phyloP scores from a whole-genome alignment of 352 stramenopile species.

The Globisporangium emineosum region DNA sequence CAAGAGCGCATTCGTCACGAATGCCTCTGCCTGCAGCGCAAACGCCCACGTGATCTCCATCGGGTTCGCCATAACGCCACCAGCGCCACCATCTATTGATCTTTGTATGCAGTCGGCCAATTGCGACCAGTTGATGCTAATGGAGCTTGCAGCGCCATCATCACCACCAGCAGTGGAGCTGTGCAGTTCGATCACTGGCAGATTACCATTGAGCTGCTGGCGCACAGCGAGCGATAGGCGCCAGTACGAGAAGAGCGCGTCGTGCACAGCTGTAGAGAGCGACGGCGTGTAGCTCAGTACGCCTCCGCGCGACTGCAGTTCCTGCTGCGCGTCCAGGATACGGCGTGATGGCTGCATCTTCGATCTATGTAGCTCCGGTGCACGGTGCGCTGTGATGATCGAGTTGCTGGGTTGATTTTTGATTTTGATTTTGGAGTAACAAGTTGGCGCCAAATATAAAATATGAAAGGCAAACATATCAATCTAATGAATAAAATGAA shows the following conservation, averaged over 20 bases:
- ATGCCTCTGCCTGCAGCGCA: conserved; percentile 32
- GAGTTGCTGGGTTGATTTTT: not conserved
- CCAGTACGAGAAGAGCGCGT: conserved; percentile 54
- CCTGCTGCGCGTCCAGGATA: conserved; percentile 4
- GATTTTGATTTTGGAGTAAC: not conserved
- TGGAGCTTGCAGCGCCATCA: conserved; percentile 8
- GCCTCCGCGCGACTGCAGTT: conserved; percentile 1
- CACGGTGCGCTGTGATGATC: too few species aligned
- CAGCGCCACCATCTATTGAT: not conserved
- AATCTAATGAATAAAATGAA: too few species aligned
- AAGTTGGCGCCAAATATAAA: conserved; percentile 6
- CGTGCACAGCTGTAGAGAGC: conserved; percentile 39
- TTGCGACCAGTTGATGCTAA: conserved; percentile 23
- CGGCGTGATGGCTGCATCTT: not conserved
- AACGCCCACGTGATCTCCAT: conserved; percentile 39
- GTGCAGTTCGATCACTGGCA: conserved; percentile 21
- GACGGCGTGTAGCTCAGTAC: conserved; percentile 25
- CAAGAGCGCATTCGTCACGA: not conserved
- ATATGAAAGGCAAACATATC: too few species aligned
- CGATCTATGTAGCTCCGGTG: too few species aligned
- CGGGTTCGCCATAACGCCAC: conserved; percentile 9
- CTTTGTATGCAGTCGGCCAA: conserved; percentile 18
- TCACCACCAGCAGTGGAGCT: not conserved
- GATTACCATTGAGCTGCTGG: conserved; percentile 12
- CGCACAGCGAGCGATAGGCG: conserved; percentile 22